These are phyloP conservation scores for Colletotrichum cereale DNA, from an alignment of 2,329 filamentous ascomycete species.

Conservation along the genomic window DNA sequence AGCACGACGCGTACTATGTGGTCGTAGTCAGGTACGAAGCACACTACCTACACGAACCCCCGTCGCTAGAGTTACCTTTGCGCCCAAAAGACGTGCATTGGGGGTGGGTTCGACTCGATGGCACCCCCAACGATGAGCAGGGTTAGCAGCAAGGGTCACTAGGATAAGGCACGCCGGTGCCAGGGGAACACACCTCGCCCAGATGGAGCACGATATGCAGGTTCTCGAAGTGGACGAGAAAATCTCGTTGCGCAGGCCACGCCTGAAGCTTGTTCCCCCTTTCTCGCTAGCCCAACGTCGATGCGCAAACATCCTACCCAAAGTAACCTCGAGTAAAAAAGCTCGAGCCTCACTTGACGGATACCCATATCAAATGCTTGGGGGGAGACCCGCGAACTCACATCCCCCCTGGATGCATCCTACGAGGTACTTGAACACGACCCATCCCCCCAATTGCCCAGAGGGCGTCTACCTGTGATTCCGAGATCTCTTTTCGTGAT, in stretches of 20 bases:
- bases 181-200: conserved; percentile 34
- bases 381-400: conserved; percentile 12
- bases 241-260: conserved; percentile 37
- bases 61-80: conserved; percentile 4
- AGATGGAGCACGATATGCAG: conserved; percentile 38
- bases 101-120: not conserved
- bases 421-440: conserved; percentile 36
- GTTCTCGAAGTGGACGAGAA: conserved; percentile 22
- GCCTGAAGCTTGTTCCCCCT: conserved; percentile 41
- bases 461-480: not conserved
- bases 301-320: conserved; percentile 37
- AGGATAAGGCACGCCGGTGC: conserved; percentile 33
- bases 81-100: conserved; percentile 3
- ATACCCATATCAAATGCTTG: conserved; percentile 10
- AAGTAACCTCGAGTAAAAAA: conserved; percentile 22
- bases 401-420: conserved; percentile 18
- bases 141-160: conserved; percentile 33
- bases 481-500: conserved; percentile 25
- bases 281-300: conserved; percentile 38
- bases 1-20: not conserved
- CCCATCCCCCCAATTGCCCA: conserved; percentile 13
- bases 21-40: conserved; percentile 10
- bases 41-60: not conserved
- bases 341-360: conserved; percentile 26
- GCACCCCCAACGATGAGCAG: conserved; percentile 28